Conservation (phyloP, 2,329 filamentous ascomycete genomes). For the Pseudophaeomoniella oleicola region DNA sequence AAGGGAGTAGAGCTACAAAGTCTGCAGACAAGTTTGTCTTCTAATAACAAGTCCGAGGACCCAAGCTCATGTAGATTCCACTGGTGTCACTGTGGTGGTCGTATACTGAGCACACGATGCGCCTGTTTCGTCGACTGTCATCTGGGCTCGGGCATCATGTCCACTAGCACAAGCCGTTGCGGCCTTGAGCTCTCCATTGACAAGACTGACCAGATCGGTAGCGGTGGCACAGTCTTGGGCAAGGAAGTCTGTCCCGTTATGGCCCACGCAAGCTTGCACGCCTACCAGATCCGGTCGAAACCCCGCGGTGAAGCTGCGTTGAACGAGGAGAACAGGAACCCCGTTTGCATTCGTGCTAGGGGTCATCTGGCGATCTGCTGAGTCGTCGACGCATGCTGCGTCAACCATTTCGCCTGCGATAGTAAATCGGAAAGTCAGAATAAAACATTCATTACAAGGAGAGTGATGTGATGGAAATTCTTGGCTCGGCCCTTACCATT, state of each 20-base stretch:
- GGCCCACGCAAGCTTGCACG: conserved; percentile 23
- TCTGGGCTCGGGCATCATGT: conserved; percentile 18
- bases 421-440: conserved; percentile 1
- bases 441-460: neutral
- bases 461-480: neutral
- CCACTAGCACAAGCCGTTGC: conserved; percentile 21
- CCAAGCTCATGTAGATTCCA: no score
- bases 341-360: conserved; percentile 18
- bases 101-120: conserved; percentile 18
- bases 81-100: conserved; percentile 12
- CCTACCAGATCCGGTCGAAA: conserved; percentile 25
- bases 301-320: conserved; percentile 22
- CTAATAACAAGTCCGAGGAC: no score
- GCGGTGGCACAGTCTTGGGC: conserved; percentile 20
- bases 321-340: conserved; percentile 20
- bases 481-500: conserved; percentile 18
- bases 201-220: conserved; percentile 14
- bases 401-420: conserved; percentile 25
- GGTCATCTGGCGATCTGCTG: conserved; percentile 26
- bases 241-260: conserved; percentile 23
- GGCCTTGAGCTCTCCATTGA: conserved; percentile 14
- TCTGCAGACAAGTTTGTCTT: no score
- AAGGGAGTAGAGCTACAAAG: no score
- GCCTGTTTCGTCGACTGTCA: conserved; percentile 13
- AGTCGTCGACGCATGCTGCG: conserved; percentile 20